Percentiles rank a stretch among this genome's conserved stretches.
phyloP scores from a whole-genome alignment of 768 basidiomycete genomes.

The Macrolepiota fuliginosa region DNA sequence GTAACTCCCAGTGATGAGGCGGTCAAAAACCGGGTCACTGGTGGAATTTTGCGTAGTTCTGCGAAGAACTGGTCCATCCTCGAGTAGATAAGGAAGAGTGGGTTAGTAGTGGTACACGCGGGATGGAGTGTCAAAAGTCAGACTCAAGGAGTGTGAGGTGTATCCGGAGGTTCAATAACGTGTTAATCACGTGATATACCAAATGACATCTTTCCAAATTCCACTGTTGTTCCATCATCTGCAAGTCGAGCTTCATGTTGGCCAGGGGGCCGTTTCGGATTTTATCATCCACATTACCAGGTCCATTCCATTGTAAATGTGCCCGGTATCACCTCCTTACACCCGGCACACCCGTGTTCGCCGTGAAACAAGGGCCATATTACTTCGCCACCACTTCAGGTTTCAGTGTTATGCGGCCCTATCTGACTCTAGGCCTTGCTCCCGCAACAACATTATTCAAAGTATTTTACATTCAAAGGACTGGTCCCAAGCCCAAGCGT shows the following conservation, averaged over 20 bases:
- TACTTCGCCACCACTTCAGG: too few species aligned
- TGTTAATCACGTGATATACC: not conserved
- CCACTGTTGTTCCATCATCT: too few species aligned
- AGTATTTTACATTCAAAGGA: too few species aligned
- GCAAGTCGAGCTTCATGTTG: too few species aligned
- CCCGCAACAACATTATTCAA: too few species aligned
- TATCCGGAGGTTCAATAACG: not conserved
- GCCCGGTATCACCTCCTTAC: not conserved
- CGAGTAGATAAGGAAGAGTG: not conserved
- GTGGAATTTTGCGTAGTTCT: conserved; percentile 79
- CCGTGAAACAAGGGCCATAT: too few species aligned
- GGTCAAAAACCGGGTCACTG: conserved; percentile 72
- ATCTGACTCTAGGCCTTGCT: too few species aligned
- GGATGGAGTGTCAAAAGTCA: not conserved
- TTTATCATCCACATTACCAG: not conserved
- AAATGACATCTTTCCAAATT: too few species aligned
- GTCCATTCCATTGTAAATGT: not conserved
- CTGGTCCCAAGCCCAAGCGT: too few species aligned
- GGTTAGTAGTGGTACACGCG: not conserved
- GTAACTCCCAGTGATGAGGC: conserved; percentile 61
- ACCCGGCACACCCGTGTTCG: too few species aligned
- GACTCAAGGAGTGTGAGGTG: not conserved
- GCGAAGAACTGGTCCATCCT: conserved; percentile 46
- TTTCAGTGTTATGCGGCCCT: too few species aligned
- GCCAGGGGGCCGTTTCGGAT: not conserved